A percentile compares a stretch with the other conserved stretches of the same genome.
Evolutionary conservation across 805 yeast genomes (phyloP).

Genomic region (Ogataea thermomethanolica): DNA sequence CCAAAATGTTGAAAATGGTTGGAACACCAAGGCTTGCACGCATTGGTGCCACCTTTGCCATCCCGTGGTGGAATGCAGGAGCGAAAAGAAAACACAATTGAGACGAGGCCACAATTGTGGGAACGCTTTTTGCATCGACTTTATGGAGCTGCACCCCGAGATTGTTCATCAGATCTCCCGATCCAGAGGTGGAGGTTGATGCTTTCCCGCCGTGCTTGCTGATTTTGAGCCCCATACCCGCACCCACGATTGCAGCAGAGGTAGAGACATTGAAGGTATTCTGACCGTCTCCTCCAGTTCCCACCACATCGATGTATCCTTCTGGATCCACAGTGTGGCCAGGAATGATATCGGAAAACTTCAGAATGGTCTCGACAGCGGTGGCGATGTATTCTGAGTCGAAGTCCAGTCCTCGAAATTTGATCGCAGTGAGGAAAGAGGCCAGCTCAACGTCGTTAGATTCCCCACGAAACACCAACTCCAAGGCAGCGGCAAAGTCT

Average conservation of each 20-base stretch:
- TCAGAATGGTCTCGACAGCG: slow-evolving; percentile 73
- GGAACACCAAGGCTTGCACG: slow-evolving; percentile 82
- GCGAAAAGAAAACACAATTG: slow-evolving; percentile 77
- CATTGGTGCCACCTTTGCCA: slow-evolving; percentile 78
- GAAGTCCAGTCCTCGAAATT: slow-evolving; percentile 74
- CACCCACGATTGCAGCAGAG: slow-evolving; percentile 88
- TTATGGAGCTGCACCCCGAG: slow-evolving; percentile 81
- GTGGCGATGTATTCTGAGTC: slow-evolving; percentile 78
- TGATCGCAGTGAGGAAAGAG: slow-evolving; percentile 74
- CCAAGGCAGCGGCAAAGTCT: slow-evolving; percentile 64
- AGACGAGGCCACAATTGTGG: slow-evolving; percentile 48
- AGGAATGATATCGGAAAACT: slow-evolving; percentile 57
- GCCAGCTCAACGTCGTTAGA: slow-evolving; percentile 70
- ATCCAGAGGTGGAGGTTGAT: slow-evolving; percentile 86
- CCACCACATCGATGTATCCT: slow-evolving; percentile 84
- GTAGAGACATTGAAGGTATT: slow-evolving; percentile 96
- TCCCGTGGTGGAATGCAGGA: slow-evolving; percentile 90
- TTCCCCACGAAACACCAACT: slow-evolving; percentile 54
- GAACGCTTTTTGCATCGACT: slow-evolving; percentile 61
- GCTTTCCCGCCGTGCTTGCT: slow-evolving; percentile 99
- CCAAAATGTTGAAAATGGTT: slow-evolving; percentile 88
- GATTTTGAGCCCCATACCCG: slow-evolving; percentile 79
- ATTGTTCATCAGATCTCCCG: slow-evolving; percentile 79
- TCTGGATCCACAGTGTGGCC: slow-evolving; percentile 39
- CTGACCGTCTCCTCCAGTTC: slow-evolving; percentile 99